A percentile compares a stretch with the other conserved stretches of the same genome.
Evolutionary conservation across 768 basidiomycete species (phyloP).

Genomic region (Ramaria rubella): DNA sequence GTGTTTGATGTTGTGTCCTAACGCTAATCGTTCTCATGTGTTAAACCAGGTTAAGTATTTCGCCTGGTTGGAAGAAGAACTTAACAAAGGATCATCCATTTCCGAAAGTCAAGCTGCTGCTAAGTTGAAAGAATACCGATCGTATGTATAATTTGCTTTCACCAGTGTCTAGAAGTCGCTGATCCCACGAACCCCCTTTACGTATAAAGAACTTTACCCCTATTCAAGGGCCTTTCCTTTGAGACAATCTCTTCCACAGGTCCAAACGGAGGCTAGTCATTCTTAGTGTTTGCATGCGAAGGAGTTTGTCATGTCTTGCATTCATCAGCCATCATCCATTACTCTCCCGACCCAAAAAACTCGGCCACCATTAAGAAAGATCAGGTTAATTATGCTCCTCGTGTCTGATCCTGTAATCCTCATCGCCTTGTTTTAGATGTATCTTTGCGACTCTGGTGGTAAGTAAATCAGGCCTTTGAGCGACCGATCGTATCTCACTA

Average conservation of each 20-base stretch:
- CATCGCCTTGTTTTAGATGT: slow-evolving; percentile 49
- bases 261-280: slow-evolving; percentile 72
- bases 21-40: neutral
- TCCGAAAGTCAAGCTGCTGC: slow-evolving; percentile 79
- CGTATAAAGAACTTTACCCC: slow-evolving; percentile 54
- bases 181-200: neutral
- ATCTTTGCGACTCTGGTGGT: slow-evolving; percentile 87
- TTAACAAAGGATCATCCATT: slow-evolving; percentile 50
- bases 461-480: slow-evolving; percentile 2
- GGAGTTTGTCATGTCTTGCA: neutral
- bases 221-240: slow-evolving; percentile 88
- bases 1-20: slow-evolving; percentile 1
- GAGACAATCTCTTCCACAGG: slow-evolving; percentile 89
- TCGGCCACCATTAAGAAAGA: slow-evolving; percentile 72
- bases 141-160: slow-evolving; percentile 40
- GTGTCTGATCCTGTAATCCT: slow-evolving; percentile 22
- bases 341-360: slow-evolving; percentile 67
- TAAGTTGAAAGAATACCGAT: slow-evolving; percentile 71
- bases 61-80: slow-evolving; percentile 86
- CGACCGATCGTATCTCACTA: neutral
- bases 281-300: neutral
- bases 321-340: slow-evolving; percentile 90
- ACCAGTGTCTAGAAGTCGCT: no score
- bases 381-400: slow-evolving; percentile 37
- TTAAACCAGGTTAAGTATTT: slow-evolving; percentile 64